These are phyloP conservation scores for Spinellus fusiger DNA, from an alignment of 192 early-diverging fungal species.

Conservation along the genomic window DNA sequence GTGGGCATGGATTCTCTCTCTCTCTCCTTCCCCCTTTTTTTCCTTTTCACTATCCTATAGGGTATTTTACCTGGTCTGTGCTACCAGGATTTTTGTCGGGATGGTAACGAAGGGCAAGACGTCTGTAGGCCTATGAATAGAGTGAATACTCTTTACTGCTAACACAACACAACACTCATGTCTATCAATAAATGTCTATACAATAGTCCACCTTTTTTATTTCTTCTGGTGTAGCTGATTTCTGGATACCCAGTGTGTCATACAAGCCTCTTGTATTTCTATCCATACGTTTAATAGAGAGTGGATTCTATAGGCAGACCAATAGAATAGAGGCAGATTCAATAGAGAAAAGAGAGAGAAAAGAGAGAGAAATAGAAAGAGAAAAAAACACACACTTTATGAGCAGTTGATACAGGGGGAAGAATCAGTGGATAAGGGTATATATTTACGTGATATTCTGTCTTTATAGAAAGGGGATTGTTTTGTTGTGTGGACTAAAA, in stretches of 20 bases:
- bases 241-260: conserved; percentile 41
- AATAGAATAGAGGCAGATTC: background rate
- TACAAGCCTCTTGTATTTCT: conserved; percentile 50
- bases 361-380: background rate
- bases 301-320: too few species aligned
- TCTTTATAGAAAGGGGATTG: too few species aligned
- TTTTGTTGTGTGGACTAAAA: too few species aligned
- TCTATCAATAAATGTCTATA: background rate
- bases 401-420: background rate
- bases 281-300: too few species aligned
- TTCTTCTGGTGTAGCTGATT: conserved; percentile 46
- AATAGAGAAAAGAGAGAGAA: background rate
- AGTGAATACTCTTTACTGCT: background rate
- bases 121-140: conserved; percentile 33
- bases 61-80: conserved; percentile 34
- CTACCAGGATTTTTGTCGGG: conserved; percentile 59
- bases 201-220: conserved; percentile 42
- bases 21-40: too few species aligned
- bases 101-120: conserved; percentile 55
- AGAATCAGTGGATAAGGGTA: background rate
- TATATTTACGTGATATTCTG: too few species aligned
- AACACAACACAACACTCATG: background rate
- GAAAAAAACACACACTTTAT: background rate
- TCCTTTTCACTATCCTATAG: too few species aligned
- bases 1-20: background rate